Evolutionary conservation across 1,284 basidiomycete species (phyloP), one percentile per base, ranked within the genome.

Genomic region (Boletus sp.): DNA sequence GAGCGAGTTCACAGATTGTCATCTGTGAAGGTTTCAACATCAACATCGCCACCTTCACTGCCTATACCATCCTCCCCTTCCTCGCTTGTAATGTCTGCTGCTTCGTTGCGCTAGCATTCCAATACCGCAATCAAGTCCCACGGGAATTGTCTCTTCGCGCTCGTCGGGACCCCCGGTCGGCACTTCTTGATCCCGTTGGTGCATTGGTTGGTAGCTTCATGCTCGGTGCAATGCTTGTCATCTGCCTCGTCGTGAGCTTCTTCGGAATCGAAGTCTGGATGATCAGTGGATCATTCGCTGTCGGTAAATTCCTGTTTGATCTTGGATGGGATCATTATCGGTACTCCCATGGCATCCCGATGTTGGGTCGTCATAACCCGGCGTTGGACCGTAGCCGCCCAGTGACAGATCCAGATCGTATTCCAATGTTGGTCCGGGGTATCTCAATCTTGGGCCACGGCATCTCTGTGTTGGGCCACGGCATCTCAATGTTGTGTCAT

Each of bases 1-100:
- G 17, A 61, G 4, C 21, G 14, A 21, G 1, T 31, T 31, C 17
- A 53, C 38, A 73, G 74, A 68, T 85, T 16, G 81, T 86, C 55
- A 84, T 91, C 23, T 87, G 88, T 62, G 88, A 87, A 71, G 84
- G 86, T 0, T 87, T 87, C 61, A 60, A 69, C 10, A 76, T 87
- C 48, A 84, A 85, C 58, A 83, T 84, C 47, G 86, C 83, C 4
- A 84, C 85, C 0, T 90, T 88, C 72, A 89, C 88, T 3, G 87
- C 86, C 0, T 89, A 89, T 67, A 87, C 88, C 11, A 84, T 88
- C 59, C 77, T 91, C 14, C 88, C 90, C 6, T 89, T 91, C 70
- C 67, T 91, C 23, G 83, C 81, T 19, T 89, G 87, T 67, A 86
- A 79, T 38, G 10, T 85, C 17, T 74, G 78, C 28, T 83, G 85